Conservation (phyloP, 2,329 filamentous ascomycete species). For the Aphanocladium album region DNA sequence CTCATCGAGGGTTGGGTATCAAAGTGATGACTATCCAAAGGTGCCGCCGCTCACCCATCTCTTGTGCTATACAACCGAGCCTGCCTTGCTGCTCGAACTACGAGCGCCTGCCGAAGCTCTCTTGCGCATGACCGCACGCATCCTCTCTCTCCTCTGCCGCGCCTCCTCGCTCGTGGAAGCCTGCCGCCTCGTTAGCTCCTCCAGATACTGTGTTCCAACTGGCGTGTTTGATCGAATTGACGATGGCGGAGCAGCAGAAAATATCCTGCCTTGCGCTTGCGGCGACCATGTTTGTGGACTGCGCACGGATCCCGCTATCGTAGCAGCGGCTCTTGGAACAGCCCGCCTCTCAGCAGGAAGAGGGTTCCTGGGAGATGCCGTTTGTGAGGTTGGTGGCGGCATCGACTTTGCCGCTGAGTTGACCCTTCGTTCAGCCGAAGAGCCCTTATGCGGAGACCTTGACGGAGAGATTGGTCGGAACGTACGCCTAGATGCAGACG, state of each 20-base stretch:
- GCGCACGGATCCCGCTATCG: background rate
- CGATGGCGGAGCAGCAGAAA: slow-evolving; percentile 18
- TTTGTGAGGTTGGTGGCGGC: no score
- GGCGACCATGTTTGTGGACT: background rate
- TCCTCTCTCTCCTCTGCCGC: slow-evolving; percentile 20
- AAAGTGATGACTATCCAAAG: background rate
- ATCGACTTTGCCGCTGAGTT: no score
- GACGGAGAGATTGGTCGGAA: no score
- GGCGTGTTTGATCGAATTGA: slow-evolving; percentile 15
- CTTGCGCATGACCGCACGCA: slow-evolving; percentile 25
- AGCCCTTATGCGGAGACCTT: no score
- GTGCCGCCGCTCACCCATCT: background rate
- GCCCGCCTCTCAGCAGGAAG: background rate
- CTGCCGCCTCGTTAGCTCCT: slow-evolving; percentile 16
- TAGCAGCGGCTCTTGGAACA: background rate
- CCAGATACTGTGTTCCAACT: slow-evolving; percentile 21
- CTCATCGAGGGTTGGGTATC: background rate
- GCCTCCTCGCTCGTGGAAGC: slow-evolving; percentile 14
- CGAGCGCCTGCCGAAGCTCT: slow-evolving; percentile 15
- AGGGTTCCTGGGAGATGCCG: no score
- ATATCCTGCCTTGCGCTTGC: background rate
- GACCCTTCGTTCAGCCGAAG: no score
- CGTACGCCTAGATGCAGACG: no score
- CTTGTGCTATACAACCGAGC: background rate
- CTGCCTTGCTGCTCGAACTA: slow-evolving; percentile 16